These are phyloP conservation scores for Moesziomyces sp. DNA, from an alignment of 1,284 basidiomycete genomes.

Conservation along the genomic window DNA sequence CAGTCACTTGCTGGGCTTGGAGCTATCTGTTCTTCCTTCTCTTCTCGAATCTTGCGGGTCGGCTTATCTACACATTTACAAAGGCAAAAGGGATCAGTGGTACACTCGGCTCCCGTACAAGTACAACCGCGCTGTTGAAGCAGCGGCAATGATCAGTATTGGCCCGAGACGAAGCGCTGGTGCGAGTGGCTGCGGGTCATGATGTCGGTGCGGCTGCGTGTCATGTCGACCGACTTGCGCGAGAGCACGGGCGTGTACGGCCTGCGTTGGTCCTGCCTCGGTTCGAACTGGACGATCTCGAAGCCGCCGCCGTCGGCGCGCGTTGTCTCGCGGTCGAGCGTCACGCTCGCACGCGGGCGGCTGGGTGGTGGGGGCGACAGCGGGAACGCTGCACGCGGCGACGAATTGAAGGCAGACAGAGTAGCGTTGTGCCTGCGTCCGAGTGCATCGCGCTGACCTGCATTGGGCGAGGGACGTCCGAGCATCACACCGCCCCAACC, in stretches of 20 bases:
- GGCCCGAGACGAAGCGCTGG: constrained; percentile 1
- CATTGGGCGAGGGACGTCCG: constrained; percentile 3
- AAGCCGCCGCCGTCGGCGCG: constrained; percentile 12
- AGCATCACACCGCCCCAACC: constrained; percentile 20
- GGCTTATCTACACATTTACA: no score
- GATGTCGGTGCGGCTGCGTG: constrained; percentile 4
- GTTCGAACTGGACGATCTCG: constrained; percentile 17
- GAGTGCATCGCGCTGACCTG: constrained; percentile 1
- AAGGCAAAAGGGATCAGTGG: no score
- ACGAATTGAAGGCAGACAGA: constrained; percentile 16
- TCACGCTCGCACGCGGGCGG: constrained; percentile 29
- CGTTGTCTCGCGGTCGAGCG: neutral
- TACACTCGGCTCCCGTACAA: no score
- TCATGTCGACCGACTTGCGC: constrained; percentile 22
- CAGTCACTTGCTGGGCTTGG: no score
- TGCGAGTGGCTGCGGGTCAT: constrained; percentile 31
- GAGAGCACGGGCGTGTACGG: constrained; percentile 26
- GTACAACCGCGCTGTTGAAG: constrained; percentile 11
- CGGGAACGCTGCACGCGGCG: constrained; percentile 1
- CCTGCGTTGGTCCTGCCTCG: constrained; percentile 3
- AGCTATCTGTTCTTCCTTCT: no score
- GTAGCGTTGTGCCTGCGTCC: constrained; percentile 10
- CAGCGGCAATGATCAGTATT: neutral
- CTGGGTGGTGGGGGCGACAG: constrained; percentile 24
- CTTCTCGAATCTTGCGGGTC: no score